Evolutionary conservation across 1,284 basidiomycete genomes (phyloP), one percentile per base, ranked within the genome.

Genomic region (Fistulina hepatica): DNA sequence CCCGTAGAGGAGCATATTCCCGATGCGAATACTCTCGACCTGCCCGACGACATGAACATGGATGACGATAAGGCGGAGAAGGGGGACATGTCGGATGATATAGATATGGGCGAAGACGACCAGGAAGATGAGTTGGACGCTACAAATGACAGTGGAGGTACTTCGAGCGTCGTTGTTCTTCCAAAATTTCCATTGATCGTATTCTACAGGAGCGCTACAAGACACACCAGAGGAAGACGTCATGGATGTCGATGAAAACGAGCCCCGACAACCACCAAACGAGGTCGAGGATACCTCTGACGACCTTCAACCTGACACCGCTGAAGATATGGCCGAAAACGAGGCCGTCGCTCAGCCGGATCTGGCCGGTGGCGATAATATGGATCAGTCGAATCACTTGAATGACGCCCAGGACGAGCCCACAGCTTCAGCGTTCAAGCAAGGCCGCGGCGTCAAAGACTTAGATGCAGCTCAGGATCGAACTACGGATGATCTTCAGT

Each of bases 1-100:
- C 73, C 82, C 3, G 71, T 85, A 56, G 78, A 86, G 46, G 71
- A 84, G 17, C 66, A 76, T 43, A 59, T 86, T 38, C 76, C 72
- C 16, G 83, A 92, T 49, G 78, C 77, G 5, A 69, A 91, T 37
- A 78, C 76, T 3, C 68, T 94, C 35, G 83, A 93, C 50, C 67
- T 93, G 11, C 90, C 90, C 0, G 86, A 91, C 25, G 79, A 90
- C 48, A 66, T 93, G 56, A 65, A 88, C 41, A 58, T 93, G 5
- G 76, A 61, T 19, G 49, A 54, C 19, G 28, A n/a, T n/a, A n/a
- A n/a, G n/a, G n/a, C 9, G 11, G 28, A 31, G 28, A 31, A 31
- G 28, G 64, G 57, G 31, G 57, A 60, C 19, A 56, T 52, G 3
- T 45, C 37, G 46, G 38, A 55, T 40, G 47, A 57, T 35, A 48